These are phyloP conservation scores for Grosmannia serpens DNA, from an alignment of 2,329 filamentous ascomycete species.

Conservation along the genomic window DNA sequence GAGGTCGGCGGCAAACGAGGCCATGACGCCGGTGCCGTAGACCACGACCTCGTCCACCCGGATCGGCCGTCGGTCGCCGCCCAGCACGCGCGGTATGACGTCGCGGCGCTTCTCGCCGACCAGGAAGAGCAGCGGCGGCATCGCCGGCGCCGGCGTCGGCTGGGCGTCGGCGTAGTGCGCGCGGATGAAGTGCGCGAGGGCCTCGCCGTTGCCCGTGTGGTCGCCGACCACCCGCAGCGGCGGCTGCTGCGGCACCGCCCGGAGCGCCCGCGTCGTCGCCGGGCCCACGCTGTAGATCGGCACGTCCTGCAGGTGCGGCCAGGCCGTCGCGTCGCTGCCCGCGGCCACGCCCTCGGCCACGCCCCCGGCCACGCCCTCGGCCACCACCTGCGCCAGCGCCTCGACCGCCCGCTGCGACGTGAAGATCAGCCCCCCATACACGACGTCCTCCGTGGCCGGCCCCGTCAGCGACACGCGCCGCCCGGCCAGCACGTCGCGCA, in stretches of 20 bases:
- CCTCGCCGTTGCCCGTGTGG: conserved; percentile 76
- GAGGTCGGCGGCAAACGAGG: conserved; percentile 63
- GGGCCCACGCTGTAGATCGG: conserved; percentile 70
- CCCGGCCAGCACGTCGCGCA: conserved; percentile 38
- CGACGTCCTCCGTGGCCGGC: conserved; percentile 18
- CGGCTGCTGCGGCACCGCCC: conserved; percentile 37
- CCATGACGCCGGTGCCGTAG: conserved; percentile 78
- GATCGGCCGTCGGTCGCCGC: conserved; percentile 30
- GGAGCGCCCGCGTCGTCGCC: conserved; percentile 65
- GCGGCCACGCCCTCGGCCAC: conserved; percentile 12
- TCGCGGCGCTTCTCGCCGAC: conserved; percentile 85
- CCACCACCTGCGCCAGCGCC: conserved; percentile 55
- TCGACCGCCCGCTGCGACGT: conserved; percentile 78
- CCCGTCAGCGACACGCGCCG: conserved; percentile 24
- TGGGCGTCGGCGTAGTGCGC: conserved; percentile 49
- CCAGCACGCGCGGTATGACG: conserved; percentile 74
- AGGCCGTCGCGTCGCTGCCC: conserved; percentile 14
- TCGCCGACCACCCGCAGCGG: conserved; percentile 59
- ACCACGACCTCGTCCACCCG: conserved; percentile 68
- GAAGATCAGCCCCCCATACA: conserved; percentile 70
- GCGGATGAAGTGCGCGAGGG: conserved; percentile 66
- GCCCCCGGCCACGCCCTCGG: conserved; percentile 28
- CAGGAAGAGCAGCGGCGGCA: conserved; percentile 69
- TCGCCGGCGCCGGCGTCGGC: conserved; percentile 35
- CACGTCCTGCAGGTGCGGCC: conserved; percentile 45